Conservation (phyloP, 768 basidiomycete species). For the Ramaria sp. region DNA sequence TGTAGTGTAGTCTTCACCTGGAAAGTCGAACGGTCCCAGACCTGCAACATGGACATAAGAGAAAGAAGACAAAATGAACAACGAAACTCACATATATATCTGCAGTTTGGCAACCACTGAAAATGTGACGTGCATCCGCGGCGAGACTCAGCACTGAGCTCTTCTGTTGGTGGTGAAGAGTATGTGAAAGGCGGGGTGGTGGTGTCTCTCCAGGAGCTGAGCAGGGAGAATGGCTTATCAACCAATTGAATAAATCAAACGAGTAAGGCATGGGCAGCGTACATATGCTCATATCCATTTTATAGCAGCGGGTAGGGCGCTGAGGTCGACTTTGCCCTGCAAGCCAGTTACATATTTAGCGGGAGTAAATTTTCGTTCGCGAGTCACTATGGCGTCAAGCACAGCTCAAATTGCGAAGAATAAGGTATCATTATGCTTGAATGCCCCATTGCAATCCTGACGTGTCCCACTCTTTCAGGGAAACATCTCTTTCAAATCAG, state of each 20-base stretch:
- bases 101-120: slow-evolving; percentile 69
- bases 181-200: slow-evolving; percentile 48
- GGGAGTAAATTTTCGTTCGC: no score
- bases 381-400: slow-evolving; percentile 1
- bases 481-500: slow-evolving; percentile 75
- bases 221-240: neutral
- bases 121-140: slow-evolving; percentile 63
- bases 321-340: no score
- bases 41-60: slow-evolving; percentile 33
- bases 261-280: slow-evolving; percentile 2
- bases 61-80: neutral
- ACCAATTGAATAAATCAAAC: neutral
- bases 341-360: no score
- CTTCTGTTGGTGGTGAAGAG: slow-evolving; percentile 48
- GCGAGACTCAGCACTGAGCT: slow-evolving; percentile 69
- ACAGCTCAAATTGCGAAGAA: slow-evolving; percentile 7
- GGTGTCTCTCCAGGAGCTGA: slow-evolving; percentile 12
- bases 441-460: neutral
- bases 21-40: slow-evolving; percentile 73
- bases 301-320: neutral
- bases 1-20: slow-evolving; percentile 54
- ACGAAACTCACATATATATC: slow-evolving; percentile 54
- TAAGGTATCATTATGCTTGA: neutral
- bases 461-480: slow-evolving; percentile 39
- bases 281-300: slow-evolving; percentile 2